Conservation (phyloP, 306 rosid species). For the Rosa rugosa region DNA sequence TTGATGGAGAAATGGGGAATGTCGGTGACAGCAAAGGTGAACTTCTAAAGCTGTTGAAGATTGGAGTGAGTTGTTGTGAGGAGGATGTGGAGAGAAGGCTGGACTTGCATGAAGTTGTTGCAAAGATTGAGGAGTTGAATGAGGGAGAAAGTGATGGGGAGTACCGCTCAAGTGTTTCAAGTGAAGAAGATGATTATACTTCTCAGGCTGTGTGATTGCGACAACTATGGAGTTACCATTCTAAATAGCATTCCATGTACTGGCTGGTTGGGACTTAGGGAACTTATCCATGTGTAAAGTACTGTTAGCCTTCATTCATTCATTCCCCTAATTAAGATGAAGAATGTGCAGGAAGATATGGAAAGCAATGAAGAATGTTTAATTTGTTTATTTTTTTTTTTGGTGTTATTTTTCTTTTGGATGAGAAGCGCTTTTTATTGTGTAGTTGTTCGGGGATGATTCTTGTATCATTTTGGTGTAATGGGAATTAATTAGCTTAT, state of each 20-base stretch:
- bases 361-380: slow-evolving; percentile 9
- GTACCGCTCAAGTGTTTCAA: slow-evolving; percentile 32
- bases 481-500: slow-evolving; percentile 17
- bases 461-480: slow-evolving; percentile 14
- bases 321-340: slow-evolving; percentile 6
- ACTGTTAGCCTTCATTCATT: slow-evolving; percentile 3
- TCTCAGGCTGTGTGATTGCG: slow-evolving; percentile 36
- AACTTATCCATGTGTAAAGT: not conserved
- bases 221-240: not conserved
- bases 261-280: slow-evolving; percentile 3
- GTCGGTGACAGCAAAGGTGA: slow-evolving; percentile 52
- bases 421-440: not conserved
- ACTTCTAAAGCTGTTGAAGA: slow-evolving; percentile 73
- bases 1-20: slow-evolving; percentile 70
- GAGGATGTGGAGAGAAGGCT: slow-evolving; percentile 79
- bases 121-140: slow-evolving; percentile 56
- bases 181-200: slow-evolving; percentile 28
- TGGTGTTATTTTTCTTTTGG: not conserved
- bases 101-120: slow-evolving; percentile 58
- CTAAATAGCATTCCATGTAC: not conserved
- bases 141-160: slow-evolving; percentile 39
- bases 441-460: slow-evolving; percentile 21
- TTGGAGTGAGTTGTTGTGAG: slow-evolving; percentile 88
- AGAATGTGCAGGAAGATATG: slow-evolving; percentile 7
- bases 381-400: not conserved